Evolutionary conservation across 225 moss, liverwort and hornwort genomes (phyloP).

Genomic region (Bryum argenteum): DNA sequence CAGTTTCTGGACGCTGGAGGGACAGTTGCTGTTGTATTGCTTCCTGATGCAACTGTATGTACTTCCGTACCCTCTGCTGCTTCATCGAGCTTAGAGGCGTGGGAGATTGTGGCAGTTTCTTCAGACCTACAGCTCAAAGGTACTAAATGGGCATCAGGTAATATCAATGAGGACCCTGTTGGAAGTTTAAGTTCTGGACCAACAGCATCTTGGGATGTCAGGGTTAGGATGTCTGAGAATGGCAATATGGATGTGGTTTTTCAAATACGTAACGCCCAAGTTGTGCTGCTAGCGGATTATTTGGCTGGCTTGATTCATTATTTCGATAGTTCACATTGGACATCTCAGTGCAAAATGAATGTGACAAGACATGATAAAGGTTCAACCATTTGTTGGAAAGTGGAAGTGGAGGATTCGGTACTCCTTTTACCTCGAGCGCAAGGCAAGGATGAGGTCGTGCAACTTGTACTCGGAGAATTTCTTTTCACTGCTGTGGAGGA

Average conservation of each 20-base stretch:
- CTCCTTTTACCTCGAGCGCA: conserved; percentile 60
- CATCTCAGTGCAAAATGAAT: conserved; percentile 36
- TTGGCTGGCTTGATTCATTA: conserved; percentile 81
- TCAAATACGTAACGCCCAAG: conserved; percentile 62
- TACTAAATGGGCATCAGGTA: conserved; percentile 85
- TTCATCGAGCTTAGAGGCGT: conserved; percentile 38
- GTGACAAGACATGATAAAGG: conserved; percentile 32
- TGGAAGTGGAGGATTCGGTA: conserved; percentile 68
- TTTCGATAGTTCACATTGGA: conserved; percentile 71
- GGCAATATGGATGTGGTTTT: conserved; percentile 60
- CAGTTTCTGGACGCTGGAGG: conserved; percentile 62
- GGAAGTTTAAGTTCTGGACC: conserved; percentile 69
- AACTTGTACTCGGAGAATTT: conserved; percentile 59
- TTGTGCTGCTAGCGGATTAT: conserved; percentile 77
- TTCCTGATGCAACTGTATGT: conserved; percentile 58
- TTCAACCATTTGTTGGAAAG: conserved; percentile 51
- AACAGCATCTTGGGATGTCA: conserved; percentile 60
- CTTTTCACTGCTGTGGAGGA: conserved; percentile 43
- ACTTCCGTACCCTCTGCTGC: conserved; percentile 39
- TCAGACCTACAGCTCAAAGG: conserved; percentile 79
- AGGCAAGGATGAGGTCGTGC: conserved; percentile 57
- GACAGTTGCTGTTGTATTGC: conserved; percentile 46
- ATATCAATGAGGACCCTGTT: conserved; percentile 56
- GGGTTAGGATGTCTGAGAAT: conserved; percentile 51
- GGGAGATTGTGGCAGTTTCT: conserved; percentile 67